phyloP scores from a whole-genome alignment of 2,329 filamentous ascomycete genomes.

The Scedosporium aurantiacum region DNA sequence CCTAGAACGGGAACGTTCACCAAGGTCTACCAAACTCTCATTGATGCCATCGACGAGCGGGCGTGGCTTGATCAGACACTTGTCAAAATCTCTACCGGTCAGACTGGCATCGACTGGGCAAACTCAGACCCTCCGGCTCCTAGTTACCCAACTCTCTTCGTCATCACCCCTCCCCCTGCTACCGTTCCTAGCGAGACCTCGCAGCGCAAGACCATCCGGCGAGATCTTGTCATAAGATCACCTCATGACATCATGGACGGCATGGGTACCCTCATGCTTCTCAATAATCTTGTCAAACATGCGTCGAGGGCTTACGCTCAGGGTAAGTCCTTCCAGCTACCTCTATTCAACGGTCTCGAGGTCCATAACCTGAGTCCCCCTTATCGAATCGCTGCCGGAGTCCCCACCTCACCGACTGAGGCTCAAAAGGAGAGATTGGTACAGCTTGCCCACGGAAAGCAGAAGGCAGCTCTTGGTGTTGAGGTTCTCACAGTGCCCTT shows the following conservation, averaged over 20 bases:
- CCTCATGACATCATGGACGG: slow-evolving; percentile 30
- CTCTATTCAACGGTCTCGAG: slow-evolving; percentile 14
- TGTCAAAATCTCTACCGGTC: slow-evolving; percentile 12
- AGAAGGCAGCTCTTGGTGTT: background rate
- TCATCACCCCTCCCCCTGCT: slow-evolving; percentile 14
- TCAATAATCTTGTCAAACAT: slow-evolving; percentile 19
- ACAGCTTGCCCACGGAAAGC: slow-evolving; percentile 7
- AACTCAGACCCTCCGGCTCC: slow-evolving; percentile 24
- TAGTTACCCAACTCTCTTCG: slow-evolving; percentile 19
- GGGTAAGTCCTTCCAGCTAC: slow-evolving; percentile 7
- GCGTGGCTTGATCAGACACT: slow-evolving; percentile 22
- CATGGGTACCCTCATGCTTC: slow-evolving; percentile 23
- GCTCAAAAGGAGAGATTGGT: slow-evolving; percentile 10
- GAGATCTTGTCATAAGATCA: slow-evolving; percentile 24
- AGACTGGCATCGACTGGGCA: slow-evolving; percentile 21
- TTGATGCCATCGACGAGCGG: slow-evolving; percentile 2
- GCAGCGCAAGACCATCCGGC: slow-evolving; percentile 9
- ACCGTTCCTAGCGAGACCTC: background rate
- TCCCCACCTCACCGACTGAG: slow-evolving; percentile 10
- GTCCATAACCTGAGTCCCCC: slow-evolving; percentile 16
- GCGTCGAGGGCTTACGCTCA: slow-evolving; percentile 14
- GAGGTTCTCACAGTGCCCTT: slow-evolving; percentile 13
- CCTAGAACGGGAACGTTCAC: slow-evolving; percentile 11
- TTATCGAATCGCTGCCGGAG: slow-evolving; percentile 15
- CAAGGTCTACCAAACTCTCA: slow-evolving; percentile 16